These are phyloP conservation scores for Phytophthora nicotianae DNA, from an alignment of 352 stramenopile species.

Conservation along the genomic window DNA sequence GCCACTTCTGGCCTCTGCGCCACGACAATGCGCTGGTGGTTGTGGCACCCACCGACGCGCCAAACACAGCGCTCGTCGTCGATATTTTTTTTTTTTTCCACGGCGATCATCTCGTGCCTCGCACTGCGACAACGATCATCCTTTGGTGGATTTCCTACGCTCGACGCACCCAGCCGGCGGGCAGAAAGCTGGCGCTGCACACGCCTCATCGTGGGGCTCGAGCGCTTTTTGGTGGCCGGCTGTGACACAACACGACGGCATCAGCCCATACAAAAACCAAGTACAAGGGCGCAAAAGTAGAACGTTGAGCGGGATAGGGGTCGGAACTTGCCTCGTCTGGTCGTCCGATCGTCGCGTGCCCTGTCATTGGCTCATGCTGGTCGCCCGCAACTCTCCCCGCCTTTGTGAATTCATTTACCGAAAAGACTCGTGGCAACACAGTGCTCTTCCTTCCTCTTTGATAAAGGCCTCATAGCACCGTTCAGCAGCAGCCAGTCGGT, in stretches of 20 bases:
- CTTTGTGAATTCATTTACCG: slow-evolving; percentile 26
- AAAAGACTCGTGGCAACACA: slow-evolving; percentile 32
- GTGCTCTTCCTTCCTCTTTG: slow-evolving; percentile 12
- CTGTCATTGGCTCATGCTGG: slow-evolving; percentile 36
- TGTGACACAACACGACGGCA: slow-evolving; percentile 16
- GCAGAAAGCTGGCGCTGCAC: not conserved
- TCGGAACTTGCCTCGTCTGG: slow-evolving; percentile 40
- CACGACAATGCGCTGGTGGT: slow-evolving; percentile 18
- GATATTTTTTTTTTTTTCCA: not conserved
- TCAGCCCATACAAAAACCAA: slow-evolving; percentile 1
- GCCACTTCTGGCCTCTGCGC: not conserved
- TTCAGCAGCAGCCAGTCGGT: slow-evolving; percentile 11
- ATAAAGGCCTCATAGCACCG: not conserved
- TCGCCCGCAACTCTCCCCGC: slow-evolving; percentile 5
- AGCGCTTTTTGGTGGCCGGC: not conserved
- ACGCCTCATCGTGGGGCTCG: not conserved
- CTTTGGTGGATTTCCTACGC: slow-evolving; percentile 14
- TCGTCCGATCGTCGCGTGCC: slow-evolving; percentile 25
- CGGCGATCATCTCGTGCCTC: not conserved
- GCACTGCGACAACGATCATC: slow-evolving; percentile 17
- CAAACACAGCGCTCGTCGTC: not conserved
- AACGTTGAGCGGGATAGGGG: slow-evolving; percentile 31
- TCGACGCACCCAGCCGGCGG: slow-evolving; percentile 10
- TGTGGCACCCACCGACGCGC: slow-evolving; percentile 9
- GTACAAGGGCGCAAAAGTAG: slow-evolving; percentile 32